Conservation (phyloP, 139 green algal genomes). For the Chlorella sp. region DNA sequence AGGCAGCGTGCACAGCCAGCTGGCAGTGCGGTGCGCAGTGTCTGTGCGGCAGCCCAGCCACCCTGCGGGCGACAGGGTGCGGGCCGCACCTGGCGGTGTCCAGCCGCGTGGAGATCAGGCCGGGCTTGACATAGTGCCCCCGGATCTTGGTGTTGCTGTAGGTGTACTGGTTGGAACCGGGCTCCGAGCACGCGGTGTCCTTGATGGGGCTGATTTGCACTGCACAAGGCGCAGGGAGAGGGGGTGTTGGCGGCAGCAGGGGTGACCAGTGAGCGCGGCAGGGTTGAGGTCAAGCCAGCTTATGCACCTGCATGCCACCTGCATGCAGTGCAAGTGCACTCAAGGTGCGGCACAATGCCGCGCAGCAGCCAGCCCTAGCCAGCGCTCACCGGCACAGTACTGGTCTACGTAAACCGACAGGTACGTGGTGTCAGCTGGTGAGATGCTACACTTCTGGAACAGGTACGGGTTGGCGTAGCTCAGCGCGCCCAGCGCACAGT, state of each 20-base stretch:
- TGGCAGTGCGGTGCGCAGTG: no score
- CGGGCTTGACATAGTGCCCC: slow-evolving; percentile 1
- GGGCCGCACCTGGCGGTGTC: background rate
- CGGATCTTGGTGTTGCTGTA: slow-evolving; percentile 1
- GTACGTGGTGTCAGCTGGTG: background rate
- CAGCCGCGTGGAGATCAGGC: background rate
- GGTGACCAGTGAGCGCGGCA: no score
- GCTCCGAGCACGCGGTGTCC: slow-evolving; percentile 14
- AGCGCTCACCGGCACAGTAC: background rate
- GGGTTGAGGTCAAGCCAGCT: no score
- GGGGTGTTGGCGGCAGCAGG: no score
- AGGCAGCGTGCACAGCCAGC: no score
- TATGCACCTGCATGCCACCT: no score
- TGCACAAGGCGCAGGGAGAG: no score
- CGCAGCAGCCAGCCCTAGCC: no score
- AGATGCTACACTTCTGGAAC: slow-evolving; percentile 11
- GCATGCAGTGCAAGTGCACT: no score
- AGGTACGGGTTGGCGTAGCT: background rate
- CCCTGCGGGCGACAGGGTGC: background rate
- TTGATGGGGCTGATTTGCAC: background rate
- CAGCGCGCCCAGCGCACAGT: background rate
- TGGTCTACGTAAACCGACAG: slow-evolving; percentile 9
- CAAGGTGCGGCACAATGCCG: no score
- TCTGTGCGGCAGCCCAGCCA: no score
- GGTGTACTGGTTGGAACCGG: background rate